phyloP scores from a whole-genome alignment of 1,139 yeast species.

The Blastobotrys buckinghamii region DNA sequence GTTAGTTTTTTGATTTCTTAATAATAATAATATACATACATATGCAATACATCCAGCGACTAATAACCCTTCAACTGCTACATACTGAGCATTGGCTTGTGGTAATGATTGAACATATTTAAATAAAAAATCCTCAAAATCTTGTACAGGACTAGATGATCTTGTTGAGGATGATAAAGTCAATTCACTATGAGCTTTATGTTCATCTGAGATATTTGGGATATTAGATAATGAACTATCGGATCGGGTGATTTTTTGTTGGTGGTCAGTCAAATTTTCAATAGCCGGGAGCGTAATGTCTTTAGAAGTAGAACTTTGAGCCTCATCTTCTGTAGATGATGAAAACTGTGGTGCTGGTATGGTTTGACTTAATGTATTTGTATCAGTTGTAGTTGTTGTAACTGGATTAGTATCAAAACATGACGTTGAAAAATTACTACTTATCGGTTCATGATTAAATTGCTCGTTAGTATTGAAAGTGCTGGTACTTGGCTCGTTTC shows the following conservation, averaged over 20 bases:
- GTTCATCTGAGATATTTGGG: no score
- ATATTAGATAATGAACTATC: no score
- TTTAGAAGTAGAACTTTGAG: neutral
- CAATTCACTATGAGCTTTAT: no score
- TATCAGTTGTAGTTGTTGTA: neutral
- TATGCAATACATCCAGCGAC: conserved; percentile 26
- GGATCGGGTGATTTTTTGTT: no score
- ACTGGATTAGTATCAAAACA: neutral
- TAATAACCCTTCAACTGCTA: conserved; percentile 24
- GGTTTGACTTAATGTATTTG: neutral
- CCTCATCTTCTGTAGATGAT: neutral
- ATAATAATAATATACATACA: no score
- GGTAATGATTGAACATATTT: conserved; percentile 12
- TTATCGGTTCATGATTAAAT: neutral
- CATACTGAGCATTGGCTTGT: conserved; percentile 4
- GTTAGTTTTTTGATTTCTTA: conserved; percentile 4
- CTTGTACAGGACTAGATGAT: neutral
- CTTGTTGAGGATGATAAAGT: neutral
- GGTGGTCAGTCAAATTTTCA: neutral
- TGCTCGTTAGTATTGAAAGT: neutral
- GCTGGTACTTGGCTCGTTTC: neutral
- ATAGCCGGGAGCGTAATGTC: no score
- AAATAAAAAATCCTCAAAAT: conserved; percentile 6
- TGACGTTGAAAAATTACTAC: neutral
- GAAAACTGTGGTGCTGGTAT: neutral